A percentile compares a stretch with the other conserved stretches of the same genome.
Evolutionary conservation across 2,329 filamentous ascomycete genomes (phyloP).

Genomic region (Epichloe typhina): DNA sequence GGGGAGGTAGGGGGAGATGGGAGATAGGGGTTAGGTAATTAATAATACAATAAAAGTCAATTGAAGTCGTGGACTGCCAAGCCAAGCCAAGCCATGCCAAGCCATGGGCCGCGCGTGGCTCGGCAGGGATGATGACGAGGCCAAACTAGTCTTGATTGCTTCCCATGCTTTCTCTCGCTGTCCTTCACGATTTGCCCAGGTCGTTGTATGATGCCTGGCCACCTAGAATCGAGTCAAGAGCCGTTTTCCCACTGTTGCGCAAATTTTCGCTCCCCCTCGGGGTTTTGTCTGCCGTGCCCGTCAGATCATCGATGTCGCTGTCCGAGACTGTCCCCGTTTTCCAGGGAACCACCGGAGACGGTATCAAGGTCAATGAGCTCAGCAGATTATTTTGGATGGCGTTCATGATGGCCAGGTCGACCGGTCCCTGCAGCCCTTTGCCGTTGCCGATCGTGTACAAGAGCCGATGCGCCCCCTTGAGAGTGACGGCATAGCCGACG

Average conservation of each 20-base stretch:
- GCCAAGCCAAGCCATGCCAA: too few relatives aligned
- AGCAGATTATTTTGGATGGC: neutral
- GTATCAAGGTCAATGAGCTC: neutral
- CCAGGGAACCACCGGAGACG: neutral
- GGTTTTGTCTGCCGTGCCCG: neutral
- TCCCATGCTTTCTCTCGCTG: too few relatives aligned
- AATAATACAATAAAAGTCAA: too few relatives aligned
- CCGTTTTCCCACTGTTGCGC: neutral
- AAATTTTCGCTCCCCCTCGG: neutral
- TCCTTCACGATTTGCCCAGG: too few relatives aligned
- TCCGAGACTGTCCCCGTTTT: neutral
- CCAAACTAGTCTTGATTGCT: too few relatives aligned
- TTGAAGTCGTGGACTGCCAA: too few relatives aligned
- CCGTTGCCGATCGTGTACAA: slow-evolving; percentile 1
- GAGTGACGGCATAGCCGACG: slow-evolving; percentile 1
- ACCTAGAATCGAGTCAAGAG: neutral
- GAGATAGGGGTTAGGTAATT: too few relatives aligned
- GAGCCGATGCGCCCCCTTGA: neutral
- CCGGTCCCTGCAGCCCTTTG: neutral
- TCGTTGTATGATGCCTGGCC: neutral
- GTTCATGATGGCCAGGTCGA: slow-evolving; percentile 2
- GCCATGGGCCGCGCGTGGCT: too few relatives aligned
- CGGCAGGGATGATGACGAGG: too few relatives aligned
- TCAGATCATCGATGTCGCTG: slow-evolving; percentile 1
- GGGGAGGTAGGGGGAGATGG: too few relatives aligned